Conservation (phyloP, 2,329 filamentous ascomycete genomes). For the Setomelanomma holmii region DNA sequence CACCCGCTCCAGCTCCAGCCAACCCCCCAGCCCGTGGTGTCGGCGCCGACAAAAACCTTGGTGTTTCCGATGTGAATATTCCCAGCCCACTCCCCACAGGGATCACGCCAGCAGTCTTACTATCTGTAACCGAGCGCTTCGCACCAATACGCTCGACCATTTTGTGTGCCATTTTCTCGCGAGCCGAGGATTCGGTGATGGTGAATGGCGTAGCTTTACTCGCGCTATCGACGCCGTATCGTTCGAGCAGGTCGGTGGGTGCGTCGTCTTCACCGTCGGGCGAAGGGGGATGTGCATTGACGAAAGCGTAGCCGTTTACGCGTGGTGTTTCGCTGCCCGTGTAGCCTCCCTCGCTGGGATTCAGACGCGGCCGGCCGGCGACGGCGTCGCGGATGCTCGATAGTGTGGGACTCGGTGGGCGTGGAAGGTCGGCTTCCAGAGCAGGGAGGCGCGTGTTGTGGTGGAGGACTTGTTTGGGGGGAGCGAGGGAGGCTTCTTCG, state of each 20-base stretch:
- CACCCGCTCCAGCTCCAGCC: too few relatives aligned
- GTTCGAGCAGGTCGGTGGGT: slow-evolving; percentile 52
- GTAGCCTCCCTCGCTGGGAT: slow-evolving; percentile 67
- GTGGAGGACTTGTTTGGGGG: slow-evolving; percentile 78
- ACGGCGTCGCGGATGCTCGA: slow-evolving; percentile 85
- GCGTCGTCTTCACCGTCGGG: slow-evolving; percentile 53
- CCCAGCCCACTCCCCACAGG: slow-evolving; percentile 29
- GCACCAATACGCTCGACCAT: slow-evolving; percentile 60
- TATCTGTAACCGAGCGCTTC: slow-evolving; percentile 13
- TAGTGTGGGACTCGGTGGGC: slow-evolving; percentile 80
- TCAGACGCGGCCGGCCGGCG: slow-evolving; percentile 70
- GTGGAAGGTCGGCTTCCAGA: slow-evolving; percentile 43
- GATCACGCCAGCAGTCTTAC: not conserved
- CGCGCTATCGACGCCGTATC: slow-evolving; percentile 45
- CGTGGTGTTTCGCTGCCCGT: slow-evolving; percentile 80
- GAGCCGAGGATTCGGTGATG: slow-evolving; percentile 73
- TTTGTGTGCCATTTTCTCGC: slow-evolving; percentile 79
- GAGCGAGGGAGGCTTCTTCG: slow-evolving; percentile 74
- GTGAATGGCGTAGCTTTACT: slow-evolving; percentile 65
- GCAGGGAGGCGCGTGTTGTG: slow-evolving; percentile 80
- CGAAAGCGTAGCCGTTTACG: slow-evolving; percentile 93
- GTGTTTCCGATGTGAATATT: slow-evolving; percentile 51
- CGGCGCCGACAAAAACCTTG: slow-evolving; percentile 74
- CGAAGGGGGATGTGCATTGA: slow-evolving; percentile 89
- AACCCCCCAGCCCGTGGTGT: slow-evolving; percentile 73